Evolutionary conservation across 768 basidiomycete genomes (phyloP), one percentile per base, ranked within the genome.

Genomic region (Xerocomus brunneocitrinus): DNA sequence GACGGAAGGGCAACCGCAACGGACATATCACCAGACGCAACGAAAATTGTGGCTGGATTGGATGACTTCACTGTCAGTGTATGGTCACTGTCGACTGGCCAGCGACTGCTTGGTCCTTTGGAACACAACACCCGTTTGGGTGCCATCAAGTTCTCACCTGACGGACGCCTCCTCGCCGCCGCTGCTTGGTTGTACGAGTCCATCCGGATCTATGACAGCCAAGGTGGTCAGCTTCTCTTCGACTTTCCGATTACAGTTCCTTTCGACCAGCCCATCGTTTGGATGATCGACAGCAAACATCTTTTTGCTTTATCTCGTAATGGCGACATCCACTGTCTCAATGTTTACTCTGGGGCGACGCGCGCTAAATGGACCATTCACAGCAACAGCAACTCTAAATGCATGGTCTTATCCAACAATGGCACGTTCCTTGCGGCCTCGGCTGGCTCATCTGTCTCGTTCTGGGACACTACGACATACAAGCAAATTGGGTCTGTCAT

Each of bases 21-120:
- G 8, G 61, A 62, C 30, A 24, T 59, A 9, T 62, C 61, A 0
- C 52, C 52, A 5, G 57, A 62, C n/a, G 50, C 38, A 28, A 59
- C 52, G 2, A 50, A 28, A 6, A 42, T 62, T 8, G 55, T 42
- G 13, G 47, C 47, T 6, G 61, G 43, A 27, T 34, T 32, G 3
- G 2, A 27, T 8, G 28, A 52, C 35, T 4, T 4, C 10, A 38
- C 42, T 8, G 27, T 10, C 14, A 27, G 42, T 9, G 13, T 45
- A 5, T 52, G 35, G 50, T 45, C 43, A 8, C 16, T 62, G 25
- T 16, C 6, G 3, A 49, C 53, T 32, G 40, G 61, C 9, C 24
- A 53, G 19, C 35, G 41, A 19, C 9, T 58, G 16, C 35, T 61
- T 0, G 32, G 31, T 0, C 58, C 58, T 8, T 46, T 52, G 47